Percentiles rank a stretch among this genome's conserved stretches.
Evolutionary conservation across 2,329 filamentous ascomycete species (phyloP).

Genomic region (Calonectria multiphialidica): DNA sequence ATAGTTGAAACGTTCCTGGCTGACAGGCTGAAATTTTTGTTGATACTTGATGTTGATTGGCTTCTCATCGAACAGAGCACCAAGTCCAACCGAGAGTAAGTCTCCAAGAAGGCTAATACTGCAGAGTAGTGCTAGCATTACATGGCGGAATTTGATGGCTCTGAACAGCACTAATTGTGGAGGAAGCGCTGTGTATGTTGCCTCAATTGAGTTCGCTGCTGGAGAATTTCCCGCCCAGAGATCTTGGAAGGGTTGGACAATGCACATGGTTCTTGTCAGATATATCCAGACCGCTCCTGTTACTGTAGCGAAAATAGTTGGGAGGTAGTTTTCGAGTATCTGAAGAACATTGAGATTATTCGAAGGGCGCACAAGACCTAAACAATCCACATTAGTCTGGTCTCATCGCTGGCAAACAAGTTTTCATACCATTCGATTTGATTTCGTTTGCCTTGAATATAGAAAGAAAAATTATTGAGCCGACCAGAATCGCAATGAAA

Average conservation of each 20-base stretch:
- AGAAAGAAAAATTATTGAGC: background rate
- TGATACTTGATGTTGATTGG: background rate
- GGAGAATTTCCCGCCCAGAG: background rate
- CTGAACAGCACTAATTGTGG: constrained; percentile 8
- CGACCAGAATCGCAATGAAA: background rate
- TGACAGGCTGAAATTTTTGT: background rate
- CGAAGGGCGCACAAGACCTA: background rate
- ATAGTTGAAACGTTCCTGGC: background rate
- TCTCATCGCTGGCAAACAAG: too few species aligned
- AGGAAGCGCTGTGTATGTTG: constrained; percentile 11
- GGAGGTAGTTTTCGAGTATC: constrained; percentile 15
- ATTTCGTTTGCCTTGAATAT: background rate
- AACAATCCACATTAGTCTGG: background rate
- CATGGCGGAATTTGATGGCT: background rate
- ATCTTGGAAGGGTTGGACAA: constrained; percentile 18
- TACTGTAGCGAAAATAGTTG: constrained; percentile 11
- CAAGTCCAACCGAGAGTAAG: background rate
- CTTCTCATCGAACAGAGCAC: constrained; percentile 15
- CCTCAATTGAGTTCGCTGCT: background rate
- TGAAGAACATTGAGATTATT: constrained; percentile 2
- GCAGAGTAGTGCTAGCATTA: background rate
- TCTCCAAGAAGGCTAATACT: background rate
- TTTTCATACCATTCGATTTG: background rate
- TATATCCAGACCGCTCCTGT: constrained; percentile 13
- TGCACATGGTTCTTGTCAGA: constrained; percentile 1